Evolutionary conservation across 202 grass and related monocot species (phyloP).

Genomic region (Schoenoplectus tabernaemontani): DNA sequence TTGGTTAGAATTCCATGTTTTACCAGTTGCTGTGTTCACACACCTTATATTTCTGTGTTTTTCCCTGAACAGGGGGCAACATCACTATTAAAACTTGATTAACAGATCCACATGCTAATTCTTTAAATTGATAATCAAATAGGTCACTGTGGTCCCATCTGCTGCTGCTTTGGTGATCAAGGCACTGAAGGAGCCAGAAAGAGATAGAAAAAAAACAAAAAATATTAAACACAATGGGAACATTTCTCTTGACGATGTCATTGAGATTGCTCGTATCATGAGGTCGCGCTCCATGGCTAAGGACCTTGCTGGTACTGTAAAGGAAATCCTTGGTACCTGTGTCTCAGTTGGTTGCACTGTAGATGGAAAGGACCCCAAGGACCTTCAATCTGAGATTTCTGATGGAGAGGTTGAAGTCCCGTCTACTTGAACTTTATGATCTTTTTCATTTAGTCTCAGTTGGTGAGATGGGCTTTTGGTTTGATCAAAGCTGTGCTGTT

Average conservation of each 20-base stretch:
- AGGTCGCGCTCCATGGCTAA: constrained; percentile 67
- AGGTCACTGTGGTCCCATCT: constrained; percentile 72
- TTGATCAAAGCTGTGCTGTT: not conserved
- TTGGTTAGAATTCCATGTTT: not conserved
- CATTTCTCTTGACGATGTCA: constrained; percentile 70
- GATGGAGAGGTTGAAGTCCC: constrained; percentile 71
- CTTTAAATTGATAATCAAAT: not conserved
- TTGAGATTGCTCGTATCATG: constrained; percentile 70
- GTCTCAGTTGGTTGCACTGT: constrained; percentile 82
- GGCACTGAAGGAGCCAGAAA: constrained; percentile 76
- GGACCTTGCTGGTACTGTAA: constrained; percentile 59
- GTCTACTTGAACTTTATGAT: constrained; percentile 26
- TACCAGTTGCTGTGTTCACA: not conserved
- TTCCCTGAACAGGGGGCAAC: not conserved
- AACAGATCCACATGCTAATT: not conserved
- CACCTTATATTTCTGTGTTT: not conserved
- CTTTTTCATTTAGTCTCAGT: not conserved
- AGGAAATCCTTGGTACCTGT: constrained; percentile 82
- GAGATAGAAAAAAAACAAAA: constrained; percentile 78
- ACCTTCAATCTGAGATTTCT: constrained; percentile 60
- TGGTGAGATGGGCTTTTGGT: not conserved
- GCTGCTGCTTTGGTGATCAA: constrained; percentile 84
- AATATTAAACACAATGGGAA: constrained; percentile 86
- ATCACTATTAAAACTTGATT: not conserved
- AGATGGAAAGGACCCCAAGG: constrained; percentile 79